Conservation (phyloP, 225 moss, liverwort and hornwort species). For the Climacium dendroides region DNA sequence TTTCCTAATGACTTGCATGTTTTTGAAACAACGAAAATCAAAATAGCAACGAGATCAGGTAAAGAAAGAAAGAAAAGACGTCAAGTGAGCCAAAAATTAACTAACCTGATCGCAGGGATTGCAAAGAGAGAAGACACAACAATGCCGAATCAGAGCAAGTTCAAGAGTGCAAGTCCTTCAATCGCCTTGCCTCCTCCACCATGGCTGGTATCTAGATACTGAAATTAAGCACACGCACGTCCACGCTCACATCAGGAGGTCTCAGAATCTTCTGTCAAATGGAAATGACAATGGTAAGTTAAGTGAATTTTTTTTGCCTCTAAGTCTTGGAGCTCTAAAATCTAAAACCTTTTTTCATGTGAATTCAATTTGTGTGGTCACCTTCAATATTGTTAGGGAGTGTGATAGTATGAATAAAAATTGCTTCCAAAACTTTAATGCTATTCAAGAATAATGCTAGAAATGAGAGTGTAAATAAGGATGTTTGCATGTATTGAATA, state of each 20-base stretch:
- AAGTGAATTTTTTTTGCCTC: neutral
- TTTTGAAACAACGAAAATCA: neutral
- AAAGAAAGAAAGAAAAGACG: neutral
- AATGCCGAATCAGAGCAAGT: neutral
- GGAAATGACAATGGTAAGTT: neutral
- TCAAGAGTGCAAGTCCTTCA: neutral
- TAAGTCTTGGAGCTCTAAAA: neutral
- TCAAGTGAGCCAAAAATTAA: neutral
- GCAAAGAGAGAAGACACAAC: neutral
- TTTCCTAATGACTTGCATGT: neutral
- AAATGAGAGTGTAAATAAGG: too few relatives aligned
- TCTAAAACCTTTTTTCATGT: too few relatives aligned
- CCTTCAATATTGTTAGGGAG: too few relatives aligned
- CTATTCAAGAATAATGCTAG: too few relatives aligned
- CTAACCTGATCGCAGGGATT: slow-evolving; percentile 4
- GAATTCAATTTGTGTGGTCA: too few relatives aligned
- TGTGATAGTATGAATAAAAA: neutral
- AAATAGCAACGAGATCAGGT: neutral
- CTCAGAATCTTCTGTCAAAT: neutral
- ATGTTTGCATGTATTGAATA: too few relatives aligned
- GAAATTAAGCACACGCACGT: neutral
- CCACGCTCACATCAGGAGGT: neutral
- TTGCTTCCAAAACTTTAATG: too few relatives aligned
- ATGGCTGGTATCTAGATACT: neutral
- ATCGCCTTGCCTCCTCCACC: neutral